Base-by-base conservation (phyloP, 495 filamentous ascomycete species). In the Aspergillus sclerotiicarbonarius region DNA sequence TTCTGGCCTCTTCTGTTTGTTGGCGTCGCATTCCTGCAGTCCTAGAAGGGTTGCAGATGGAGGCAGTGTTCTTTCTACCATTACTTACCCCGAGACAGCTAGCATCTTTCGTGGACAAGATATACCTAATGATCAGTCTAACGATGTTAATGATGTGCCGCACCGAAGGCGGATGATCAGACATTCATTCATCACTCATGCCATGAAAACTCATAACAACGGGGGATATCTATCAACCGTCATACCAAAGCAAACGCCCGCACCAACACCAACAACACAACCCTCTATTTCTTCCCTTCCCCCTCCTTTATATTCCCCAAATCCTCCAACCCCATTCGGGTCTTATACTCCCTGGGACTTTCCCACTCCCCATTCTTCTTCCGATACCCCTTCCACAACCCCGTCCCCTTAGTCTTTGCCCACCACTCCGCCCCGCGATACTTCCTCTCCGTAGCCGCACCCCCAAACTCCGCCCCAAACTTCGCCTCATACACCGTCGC, bases 401-500 rank as follows among this genome's bases (percentile, higher is more conserved):
- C 94, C 61, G 76, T 81, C 54, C 82, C 82, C 67, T 76, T 80
- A 62, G 64, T 66, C 78, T 86, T 90, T 3, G 95, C 92, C 73
- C 73, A 72, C 67, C 67, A 80, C 73, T 98, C 92, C 1, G 87
- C 87, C 18, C 72, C 75, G 58, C 85, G 76, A 70, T 96, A 98
- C 54, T 78, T 77, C 53, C 76, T 74, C 67, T 88, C 84, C 61
- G 71, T 69, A 0, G 68, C 67, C 58, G 85, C 81, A 4, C 84
- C 82, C 4, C 94, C 94, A 75, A 94, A 98, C 70, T 98, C 94
- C 2, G 85, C 85, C 8, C 91, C 92, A 9, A 73, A 80, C 73
- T 92, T 96, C 19, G 89, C 92, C 71, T 98, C 94, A 67, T 96
- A 98, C 5, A 95, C 87, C 0, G 89, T 92, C 16, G 93, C 95